phyloP scores from a whole-genome alignment of 352 stramenopile species.

The Phytopythium kandeliae region DNA sequence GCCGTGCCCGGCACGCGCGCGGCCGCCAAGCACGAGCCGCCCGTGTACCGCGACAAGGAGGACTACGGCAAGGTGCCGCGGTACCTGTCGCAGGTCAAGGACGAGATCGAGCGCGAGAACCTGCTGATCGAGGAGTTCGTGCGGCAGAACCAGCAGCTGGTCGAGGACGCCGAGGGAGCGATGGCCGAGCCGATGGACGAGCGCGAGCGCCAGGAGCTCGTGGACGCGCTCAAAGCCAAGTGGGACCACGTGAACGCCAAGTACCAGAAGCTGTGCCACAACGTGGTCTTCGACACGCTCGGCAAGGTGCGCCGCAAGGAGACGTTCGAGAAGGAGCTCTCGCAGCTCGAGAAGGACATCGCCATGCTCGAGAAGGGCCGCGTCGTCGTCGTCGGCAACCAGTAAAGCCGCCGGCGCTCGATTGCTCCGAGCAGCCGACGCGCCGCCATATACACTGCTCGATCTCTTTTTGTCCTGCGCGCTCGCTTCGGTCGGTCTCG shows the following conservation, averaged over 20 bases:
- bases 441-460: no score
- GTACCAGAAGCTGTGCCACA: constrained; percentile 94
- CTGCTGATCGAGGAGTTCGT: constrained; percentile 92
- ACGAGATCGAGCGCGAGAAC: constrained; percentile 91
- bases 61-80: constrained; percentile 91
- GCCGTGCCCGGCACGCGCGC: constrained; percentile 58
- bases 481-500: no score
- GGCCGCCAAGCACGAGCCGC: constrained; percentile 47
- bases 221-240: constrained; percentile 90
- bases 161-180: constrained; percentile 63
- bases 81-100: constrained; percentile 90
- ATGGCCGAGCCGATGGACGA: constrained; percentile 78
- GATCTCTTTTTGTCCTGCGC: no score
- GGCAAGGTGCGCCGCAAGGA: constrained; percentile 92
- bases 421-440: no score
- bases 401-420: constrained; percentile 5
- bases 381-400: constrained; percentile 51
- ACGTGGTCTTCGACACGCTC: constrained; percentile 90
- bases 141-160: constrained; percentile 80
- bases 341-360: constrained; percentile 92
- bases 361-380: constrained; percentile 73
- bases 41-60: constrained; percentile 85
- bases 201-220: constrained; percentile 70
- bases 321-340: constrained; percentile 88
- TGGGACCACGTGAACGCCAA: constrained; percentile 93